Percentiles rank a stretch among this genome's conserved stretches.
These are phyloP conservation scores for Entomortierella beljakovae DNA, from an alignment of 192 early-diverging fungal species.

Conservation along the genomic window DNA sequence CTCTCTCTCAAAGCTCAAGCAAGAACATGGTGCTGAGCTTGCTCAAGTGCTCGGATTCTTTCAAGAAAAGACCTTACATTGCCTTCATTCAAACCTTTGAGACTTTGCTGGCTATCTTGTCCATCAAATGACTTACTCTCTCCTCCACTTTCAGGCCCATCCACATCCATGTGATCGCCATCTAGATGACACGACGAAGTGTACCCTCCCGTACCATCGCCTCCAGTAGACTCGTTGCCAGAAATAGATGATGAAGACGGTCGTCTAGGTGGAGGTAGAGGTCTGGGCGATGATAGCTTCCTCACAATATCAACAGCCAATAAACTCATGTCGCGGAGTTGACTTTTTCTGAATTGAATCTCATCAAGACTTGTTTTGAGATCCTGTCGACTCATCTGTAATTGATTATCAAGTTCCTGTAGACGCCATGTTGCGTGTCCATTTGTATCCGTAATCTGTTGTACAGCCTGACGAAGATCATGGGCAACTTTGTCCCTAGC, in stretches of 20 bases:
- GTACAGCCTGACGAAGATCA: conserved; percentile 9
- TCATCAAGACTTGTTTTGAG: conserved; percentile 44
- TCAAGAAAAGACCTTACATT: conserved; percentile 47
- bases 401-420: conserved; percentile 38
- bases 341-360: conserved; percentile 49
- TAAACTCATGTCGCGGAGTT: conserved; percentile 46
- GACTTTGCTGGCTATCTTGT: background rate
- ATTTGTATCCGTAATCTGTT: conserved; percentile 24
- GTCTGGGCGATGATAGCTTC: conserved; percentile 25
- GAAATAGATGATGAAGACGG: conserved; percentile 8
- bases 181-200: conserved; percentile 29
- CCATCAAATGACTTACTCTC: background rate
- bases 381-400: conserved; percentile 42
- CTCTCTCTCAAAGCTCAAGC: background rate
- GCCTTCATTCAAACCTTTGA: conserved; percentile 42
- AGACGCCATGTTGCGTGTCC: conserved; percentile 13
- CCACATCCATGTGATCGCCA: conserved; percentile 25
- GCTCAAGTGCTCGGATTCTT: conserved; percentile 45
- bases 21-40: conserved; percentile 9
- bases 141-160: conserved; percentile 1
- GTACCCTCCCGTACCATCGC: conserved; percentile 17
- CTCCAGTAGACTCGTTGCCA: conserved; percentile 11
- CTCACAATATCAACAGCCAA: conserved; percentile 47
- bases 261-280: background rate
- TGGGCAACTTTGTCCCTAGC: conserved; percentile 19